Conservation (phyloP, 495 filamentous ascomycete genomes). For the Aspergillus sparsus region DNA sequence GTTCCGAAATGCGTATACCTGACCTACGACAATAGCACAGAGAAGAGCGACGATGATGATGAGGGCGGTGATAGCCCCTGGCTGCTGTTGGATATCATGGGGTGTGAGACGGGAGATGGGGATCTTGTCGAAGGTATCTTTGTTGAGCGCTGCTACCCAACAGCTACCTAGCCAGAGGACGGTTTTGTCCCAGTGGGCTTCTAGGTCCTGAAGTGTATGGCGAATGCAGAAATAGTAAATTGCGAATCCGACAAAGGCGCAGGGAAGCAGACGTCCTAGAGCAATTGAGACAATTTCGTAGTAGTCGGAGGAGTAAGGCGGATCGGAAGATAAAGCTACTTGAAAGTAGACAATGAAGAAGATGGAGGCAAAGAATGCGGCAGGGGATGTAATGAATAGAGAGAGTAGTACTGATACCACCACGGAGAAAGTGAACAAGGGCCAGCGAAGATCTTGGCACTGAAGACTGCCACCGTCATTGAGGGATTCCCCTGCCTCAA, state of each 20-base stretch:
- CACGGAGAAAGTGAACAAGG: slow-evolving; percentile 63
- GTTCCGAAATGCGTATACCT: slow-evolving; percentile 67
- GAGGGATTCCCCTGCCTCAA: slow-evolving; percentile 38
- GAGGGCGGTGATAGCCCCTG: slow-evolving; percentile 68
- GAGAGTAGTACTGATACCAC: slow-evolving; percentile 64
- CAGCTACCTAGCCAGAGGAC: slow-evolving; percentile 71
- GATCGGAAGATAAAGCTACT: slow-evolving; percentile 73
- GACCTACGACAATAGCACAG: slow-evolving; percentile 52
- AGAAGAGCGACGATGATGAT: slow-evolving; percentile 61
- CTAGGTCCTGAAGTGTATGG: slow-evolving; percentile 54
- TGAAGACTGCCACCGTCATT: slow-evolving; percentile 22
- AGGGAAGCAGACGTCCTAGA: slow-evolving; percentile 71
- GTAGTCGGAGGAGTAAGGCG: slow-evolving; percentile 51
- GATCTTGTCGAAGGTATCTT: slow-evolving; percentile 74
- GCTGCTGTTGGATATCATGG: slow-evolving; percentile 73
- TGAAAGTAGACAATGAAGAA: slow-evolving; percentile 74
- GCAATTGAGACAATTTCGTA: slow-evolving; percentile 62
- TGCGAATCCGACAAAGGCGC: slow-evolving; percentile 67
- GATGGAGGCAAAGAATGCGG: slow-evolving; percentile 63
- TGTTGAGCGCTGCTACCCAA: slow-evolving; percentile 77
- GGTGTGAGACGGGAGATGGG: slow-evolving; percentile 74
- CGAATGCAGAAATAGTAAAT: slow-evolving; percentile 63
- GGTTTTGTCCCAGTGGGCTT: slow-evolving; percentile 71
- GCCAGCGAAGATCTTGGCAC: slow-evolving; percentile 70
- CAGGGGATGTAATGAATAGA: slow-evolving; percentile 62